These are phyloP conservation scores for Symbiodinium pilosum DNA, from an alignment of 73 alveolate genomes.

Conservation along the genomic window DNA sequence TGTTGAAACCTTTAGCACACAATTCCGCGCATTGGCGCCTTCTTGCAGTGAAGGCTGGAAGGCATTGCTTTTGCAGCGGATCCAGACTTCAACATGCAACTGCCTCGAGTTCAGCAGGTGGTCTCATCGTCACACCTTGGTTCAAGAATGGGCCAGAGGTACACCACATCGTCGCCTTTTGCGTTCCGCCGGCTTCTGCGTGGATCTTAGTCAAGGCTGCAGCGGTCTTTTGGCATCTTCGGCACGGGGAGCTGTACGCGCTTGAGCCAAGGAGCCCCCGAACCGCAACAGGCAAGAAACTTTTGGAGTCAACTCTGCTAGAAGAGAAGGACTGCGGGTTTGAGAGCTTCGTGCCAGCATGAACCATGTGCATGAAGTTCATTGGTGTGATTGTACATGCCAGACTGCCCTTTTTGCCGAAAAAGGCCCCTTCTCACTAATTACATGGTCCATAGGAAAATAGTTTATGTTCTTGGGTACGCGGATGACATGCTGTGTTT, in stretches of 20 bases:
- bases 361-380: too few relatives aligned
- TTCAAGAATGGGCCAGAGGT: background rate
- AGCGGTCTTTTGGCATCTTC: background rate
- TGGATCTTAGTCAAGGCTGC: background rate
- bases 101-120: background rate
- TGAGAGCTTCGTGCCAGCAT: too few relatives aligned
- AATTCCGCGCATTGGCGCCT: background rate
- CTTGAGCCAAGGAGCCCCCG: slow-evolving; percentile 33
- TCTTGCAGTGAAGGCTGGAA: slow-evolving; percentile 37
- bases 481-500: too few relatives aligned
- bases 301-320: slow-evolving; percentile 33
- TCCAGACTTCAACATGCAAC: slow-evolving; percentile 80
- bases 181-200: slow-evolving; percentile 83
- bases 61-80: slow-evolving; percentile 87
- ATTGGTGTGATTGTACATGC: too few relatives aligned
- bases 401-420: too few relatives aligned
- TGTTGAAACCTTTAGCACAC: too few relatives aligned
- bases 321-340: background rate
- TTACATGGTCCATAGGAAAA: too few relatives aligned
- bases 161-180: slow-evolving; percentile 77
- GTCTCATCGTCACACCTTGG: background rate
- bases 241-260: background rate
- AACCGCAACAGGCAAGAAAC: slow-evolving; percentile 47
- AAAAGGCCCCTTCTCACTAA: too few relatives aligned
- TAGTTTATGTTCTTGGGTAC: too few relatives aligned